Conservation (phyloP, 345 rosid species). For the Eucalyptus curtisii region DNA sequence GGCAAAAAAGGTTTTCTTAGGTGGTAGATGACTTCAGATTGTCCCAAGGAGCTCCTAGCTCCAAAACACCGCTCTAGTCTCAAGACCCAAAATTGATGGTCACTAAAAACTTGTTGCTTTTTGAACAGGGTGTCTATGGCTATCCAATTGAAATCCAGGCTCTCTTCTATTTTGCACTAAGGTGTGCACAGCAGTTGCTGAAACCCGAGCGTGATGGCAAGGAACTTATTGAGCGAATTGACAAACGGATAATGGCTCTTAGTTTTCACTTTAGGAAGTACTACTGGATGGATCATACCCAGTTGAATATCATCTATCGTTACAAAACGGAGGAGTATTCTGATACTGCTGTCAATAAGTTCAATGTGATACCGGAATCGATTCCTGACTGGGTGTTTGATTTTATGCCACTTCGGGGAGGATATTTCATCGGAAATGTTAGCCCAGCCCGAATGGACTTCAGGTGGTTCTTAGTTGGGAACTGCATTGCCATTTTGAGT, state of each 20-base stretch:
- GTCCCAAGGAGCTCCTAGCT: background rate
- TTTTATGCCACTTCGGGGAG: slow-evolving; percentile 38
- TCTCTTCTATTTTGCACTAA: slow-evolving; percentile 40
- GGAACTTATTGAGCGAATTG: slow-evolving; percentile 37
- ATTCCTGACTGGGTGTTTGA: slow-evolving; percentile 48
- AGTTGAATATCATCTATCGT: slow-evolving; percentile 37
- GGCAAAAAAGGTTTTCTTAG: background rate
- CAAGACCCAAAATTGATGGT: background rate
- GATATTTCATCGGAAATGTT: slow-evolving; percentile 31
- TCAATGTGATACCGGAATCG: slow-evolving; percentile 41
- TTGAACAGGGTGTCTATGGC: slow-evolving; percentile 26
- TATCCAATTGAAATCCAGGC: slow-evolving; percentile 56
- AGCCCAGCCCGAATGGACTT: slow-evolving; percentile 46
- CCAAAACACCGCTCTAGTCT: background rate
- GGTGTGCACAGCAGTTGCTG: slow-evolving; percentile 46
- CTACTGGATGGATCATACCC: slow-evolving; percentile 38
- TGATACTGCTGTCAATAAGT: slow-evolving; percentile 42
- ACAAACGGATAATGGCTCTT: slow-evolving; percentile 33
- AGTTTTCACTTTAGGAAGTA: slow-evolving; percentile 38
- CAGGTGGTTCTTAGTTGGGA: slow-evolving; percentile 30
- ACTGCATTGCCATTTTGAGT: slow-evolving; percentile 34
- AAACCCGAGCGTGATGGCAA: slow-evolving; percentile 39
- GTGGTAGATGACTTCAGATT: background rate
- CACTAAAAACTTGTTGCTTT: background rate
- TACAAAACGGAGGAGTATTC: slow-evolving; percentile 54